Evolutionary conservation across 2,329 filamentous ascomycete species (phyloP).

Genomic region (Colletotrichum abscissum): DNA sequence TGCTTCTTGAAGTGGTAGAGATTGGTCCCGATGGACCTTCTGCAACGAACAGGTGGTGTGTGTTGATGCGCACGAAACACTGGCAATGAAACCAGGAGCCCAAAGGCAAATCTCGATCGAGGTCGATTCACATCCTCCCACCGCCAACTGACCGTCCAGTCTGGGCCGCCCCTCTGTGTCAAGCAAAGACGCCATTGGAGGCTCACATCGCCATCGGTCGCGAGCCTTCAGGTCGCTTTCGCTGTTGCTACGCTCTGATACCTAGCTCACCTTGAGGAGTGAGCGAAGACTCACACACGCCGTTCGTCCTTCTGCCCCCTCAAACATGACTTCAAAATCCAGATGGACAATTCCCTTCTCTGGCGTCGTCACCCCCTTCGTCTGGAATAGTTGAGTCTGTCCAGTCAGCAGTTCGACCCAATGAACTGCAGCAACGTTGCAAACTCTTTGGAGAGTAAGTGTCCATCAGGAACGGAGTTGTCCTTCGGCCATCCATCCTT

Average conservation of each 20-base stretch:
- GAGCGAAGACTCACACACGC: background rate
- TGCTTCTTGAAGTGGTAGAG: background rate
- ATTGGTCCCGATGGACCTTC: background rate
- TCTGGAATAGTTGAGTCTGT: background rate
- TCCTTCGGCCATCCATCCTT: background rate
- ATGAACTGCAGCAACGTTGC: background rate
- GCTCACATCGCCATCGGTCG: background rate
- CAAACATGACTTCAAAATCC: background rate
- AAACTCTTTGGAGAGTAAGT: background rate
- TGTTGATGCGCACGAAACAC: conserved; percentile 17
- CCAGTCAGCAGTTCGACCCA: background rate
- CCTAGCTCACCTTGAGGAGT: background rate
- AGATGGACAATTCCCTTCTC: background rate
- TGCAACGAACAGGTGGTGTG: conserved; percentile 18
- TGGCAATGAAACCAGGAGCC: conserved; percentile 13
- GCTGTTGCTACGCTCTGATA: background rate
- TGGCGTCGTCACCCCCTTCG: background rate
- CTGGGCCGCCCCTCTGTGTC: background rate
- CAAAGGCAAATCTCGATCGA: conserved; percentile 7
- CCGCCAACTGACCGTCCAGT: background rate
- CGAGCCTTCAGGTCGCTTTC: background rate
- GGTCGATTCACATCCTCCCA: background rate
- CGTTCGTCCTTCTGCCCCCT: background rate
- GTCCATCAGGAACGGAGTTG: background rate
- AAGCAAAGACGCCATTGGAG: background rate